Conservation (phyloP, 108 stramenopile species). For the Skeletonema menzelii region DNA sequence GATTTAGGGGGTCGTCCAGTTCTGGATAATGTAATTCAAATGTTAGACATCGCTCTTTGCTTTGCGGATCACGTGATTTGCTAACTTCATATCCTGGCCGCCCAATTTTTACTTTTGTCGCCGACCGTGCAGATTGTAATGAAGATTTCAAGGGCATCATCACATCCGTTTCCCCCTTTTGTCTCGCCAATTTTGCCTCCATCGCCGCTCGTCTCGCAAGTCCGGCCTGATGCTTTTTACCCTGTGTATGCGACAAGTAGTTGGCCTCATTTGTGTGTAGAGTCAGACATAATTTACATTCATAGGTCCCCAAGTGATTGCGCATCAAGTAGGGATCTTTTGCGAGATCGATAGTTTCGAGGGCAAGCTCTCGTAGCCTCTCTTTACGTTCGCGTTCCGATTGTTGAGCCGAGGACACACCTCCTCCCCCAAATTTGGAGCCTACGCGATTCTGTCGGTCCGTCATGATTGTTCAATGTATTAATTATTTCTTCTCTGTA, state of each 20-base stretch:
- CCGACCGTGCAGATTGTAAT: not conserved
- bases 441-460: conserved; percentile 98
- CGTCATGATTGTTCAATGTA: conserved; percentile 11
- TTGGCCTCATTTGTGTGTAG: conserved; percentile 98
- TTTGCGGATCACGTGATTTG: conserved; percentile 83
- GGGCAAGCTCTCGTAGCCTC: conserved; percentile 92
- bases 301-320: conserved; percentile 98
- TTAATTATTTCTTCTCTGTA: too few relatives aligned
- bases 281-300: conserved; percentile 99
- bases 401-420: conserved; percentile 86
- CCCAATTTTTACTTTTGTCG: conserved; percentile 87
- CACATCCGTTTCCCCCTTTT: conserved; percentile 56
- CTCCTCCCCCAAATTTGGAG: conserved; percentile 97
- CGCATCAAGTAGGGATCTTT: conserved; percentile 99
- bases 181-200: conserved; percentile 73
- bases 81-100: conserved; percentile 98
- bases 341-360: conserved; percentile 98
- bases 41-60: conserved; percentile 87
- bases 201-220: conserved; percentile 87
- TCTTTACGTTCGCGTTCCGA: conserved; percentile 97
- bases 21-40: conserved; percentile 98
- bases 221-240: conserved; percentile 98
- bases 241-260: conserved; percentile 99
- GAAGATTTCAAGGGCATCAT: conserved; percentile 33
- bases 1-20: conserved; percentile 75